Base-by-base conservation (phyloP, 148 eudicot species). In the Rhododendron vialii region DNA sequence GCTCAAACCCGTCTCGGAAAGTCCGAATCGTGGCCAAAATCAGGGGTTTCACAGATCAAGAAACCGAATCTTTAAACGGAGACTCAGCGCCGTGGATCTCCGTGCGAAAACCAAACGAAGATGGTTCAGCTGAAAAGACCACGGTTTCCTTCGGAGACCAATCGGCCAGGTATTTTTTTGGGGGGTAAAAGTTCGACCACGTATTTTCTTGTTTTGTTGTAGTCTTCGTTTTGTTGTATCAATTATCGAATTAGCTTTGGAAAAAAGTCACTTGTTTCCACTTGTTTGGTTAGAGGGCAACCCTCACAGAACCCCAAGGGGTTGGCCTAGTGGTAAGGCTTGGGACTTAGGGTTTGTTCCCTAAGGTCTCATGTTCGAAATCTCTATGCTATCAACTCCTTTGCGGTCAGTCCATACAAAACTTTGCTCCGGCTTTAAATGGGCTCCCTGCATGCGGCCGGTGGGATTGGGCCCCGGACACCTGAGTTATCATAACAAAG, bases 11-110 rank as follows among this genome's bases (percentile, higher is more conserved):
- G 11, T 50, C 69, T 41, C 87, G 80, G 28, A 94, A 87, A 81
- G 93, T 93, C 14, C 87, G 95, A 63, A 80, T 94, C 74, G 89
- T 95, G 26, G 94, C 93, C 18, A 90, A 85, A 85, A 93, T 95
- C 57, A 55, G 93, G 50, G 90, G 88, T 47, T 84, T 88, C 53
- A 85, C 90, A 1, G 88, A 86, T 28, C 84, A 85, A 79, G 92
- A 90, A 87, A 43, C 80, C 48, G 90, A 84, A 73, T 78, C 88
- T 9, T 35, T 35, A 8, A 51, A 7, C 20, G 82, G 33, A 41
- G 71, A 22, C 78, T 87, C 90, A 1, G 84, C 89, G 59, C 87
- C 91, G 8, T 90, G 92, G 94, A 90, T 95, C 75, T 85, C 89
- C 7, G 90, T 93, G 26, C 85, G 47, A 1, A 93, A 90, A 48